A percentile compares a stretch with the other conserved stretches of the same genome.
Evolutionary conservation across 441 rosid species (phyloP).

Genomic region (Adansonia rubrostipa): DNA sequence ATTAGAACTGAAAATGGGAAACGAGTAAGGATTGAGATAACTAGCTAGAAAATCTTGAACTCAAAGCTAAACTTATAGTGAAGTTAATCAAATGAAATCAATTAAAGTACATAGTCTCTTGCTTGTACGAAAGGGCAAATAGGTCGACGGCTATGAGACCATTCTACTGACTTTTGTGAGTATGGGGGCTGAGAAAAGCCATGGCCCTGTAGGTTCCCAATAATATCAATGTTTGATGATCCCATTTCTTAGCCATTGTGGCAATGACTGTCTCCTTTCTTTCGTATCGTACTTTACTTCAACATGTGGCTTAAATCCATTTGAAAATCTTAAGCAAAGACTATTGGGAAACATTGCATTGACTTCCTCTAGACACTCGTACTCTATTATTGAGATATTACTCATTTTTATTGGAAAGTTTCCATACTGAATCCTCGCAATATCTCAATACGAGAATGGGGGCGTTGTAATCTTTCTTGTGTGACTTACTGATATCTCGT

Average conservation of each 20-base stretch:
- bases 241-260: neutral
- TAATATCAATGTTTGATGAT: neutral
- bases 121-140: neutral
- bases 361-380: no score
- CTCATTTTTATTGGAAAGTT: no score
- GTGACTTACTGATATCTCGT: no score
- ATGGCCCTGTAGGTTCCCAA: neutral
- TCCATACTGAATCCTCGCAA: no score
- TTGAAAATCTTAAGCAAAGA: neutral
- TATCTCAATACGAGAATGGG: no score
- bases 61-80: neutral
- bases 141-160: neutral
- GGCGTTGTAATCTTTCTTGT: no score
- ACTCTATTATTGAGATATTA: no score
- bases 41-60: neutral
- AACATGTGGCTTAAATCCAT: neutral
- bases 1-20: neutral
- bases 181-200: neutral
- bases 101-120: constrained; percentile 2
- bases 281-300: neutral
- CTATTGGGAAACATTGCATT: no score
- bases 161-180: neutral
- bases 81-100: no score
- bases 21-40: neutral
- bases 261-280: neutral